Evolutionary conservation across 108 stramenopile species (phyloP), one percentile per base, ranked within the genome.

Genomic region (Cyclotella distinguenda): DNA sequence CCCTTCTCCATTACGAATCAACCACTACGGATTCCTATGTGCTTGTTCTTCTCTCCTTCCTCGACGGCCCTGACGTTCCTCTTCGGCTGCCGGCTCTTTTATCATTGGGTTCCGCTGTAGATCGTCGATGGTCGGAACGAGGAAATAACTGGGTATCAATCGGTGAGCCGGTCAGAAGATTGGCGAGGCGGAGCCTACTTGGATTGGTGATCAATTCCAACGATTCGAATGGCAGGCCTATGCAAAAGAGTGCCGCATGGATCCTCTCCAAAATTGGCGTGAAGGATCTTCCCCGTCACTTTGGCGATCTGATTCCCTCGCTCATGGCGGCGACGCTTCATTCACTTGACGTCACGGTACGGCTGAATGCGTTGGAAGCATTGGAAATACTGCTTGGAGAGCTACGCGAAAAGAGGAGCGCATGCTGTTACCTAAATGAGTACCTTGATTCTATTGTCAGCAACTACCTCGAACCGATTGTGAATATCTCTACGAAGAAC

Each of bases 91-190:
- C 71, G 26, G 65, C 77, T 8, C 33, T 70, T 9, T 59, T 73
- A 15, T 30, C 55, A 31, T 22, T 78, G 40, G 73, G 73, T 50
- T 65, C 77, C 4, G 45, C 68, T 8, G 54, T 73, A 7, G 31
- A 27, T 6, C 70, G 71, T 15, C 48, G 55, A 54, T 78, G 77
- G 77, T 73, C 72, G 59, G 72, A 73, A 52, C 49, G 59, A 16
- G 71, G 77, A 0, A 32, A 7, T 13, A 39, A 46, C 0, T 48
- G 15, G 7, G 44, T 72, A n/a, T 38, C n/a, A n/a, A n/a, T 78
- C 54, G 43, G 59, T 39, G 77, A 78, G 27, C 16, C 19, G 53
- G 71, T 60, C 51, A 78, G 67, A 62, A 16, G 35, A 9, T 0
- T 38, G 0, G 49, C 68, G 6, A 28, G 77, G 25, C 35, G n/a